Conservation (phyloP, 768 basidiomycete species). For the Leucocoprinus sp. region DNA sequence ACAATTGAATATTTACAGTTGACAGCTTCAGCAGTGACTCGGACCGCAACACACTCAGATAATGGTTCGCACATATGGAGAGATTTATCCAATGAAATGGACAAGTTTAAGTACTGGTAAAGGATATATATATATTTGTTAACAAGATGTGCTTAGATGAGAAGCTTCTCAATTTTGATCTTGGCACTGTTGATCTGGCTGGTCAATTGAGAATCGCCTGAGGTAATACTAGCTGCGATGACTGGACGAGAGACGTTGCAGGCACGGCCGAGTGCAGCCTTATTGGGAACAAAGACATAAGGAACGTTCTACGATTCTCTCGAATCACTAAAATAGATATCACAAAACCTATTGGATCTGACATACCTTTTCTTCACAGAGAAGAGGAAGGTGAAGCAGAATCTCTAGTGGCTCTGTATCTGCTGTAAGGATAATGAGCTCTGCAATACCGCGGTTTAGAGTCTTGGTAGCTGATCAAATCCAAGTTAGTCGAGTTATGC, state of each 20-base stretch:
- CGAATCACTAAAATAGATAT: too few relatives aligned
- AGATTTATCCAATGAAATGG: too few relatives aligned
- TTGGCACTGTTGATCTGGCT: constrained; percentile 88
- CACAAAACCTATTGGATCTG: too few relatives aligned
- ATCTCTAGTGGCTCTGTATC: constrained; percentile 99
- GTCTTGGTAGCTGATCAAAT: constrained; percentile 80
- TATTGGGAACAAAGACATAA: constrained; percentile 91
- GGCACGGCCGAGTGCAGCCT: constrained; percentile 92
- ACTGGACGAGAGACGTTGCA: constrained; percentile 94
- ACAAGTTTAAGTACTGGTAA: too few relatives aligned
- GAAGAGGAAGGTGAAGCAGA: constrained; percentile 88
- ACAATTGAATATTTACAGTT: too few relatives aligned
- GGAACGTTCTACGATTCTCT: constrained; percentile 69
- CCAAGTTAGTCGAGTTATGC: neutral
- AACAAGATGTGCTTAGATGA: constrained; percentile 28
- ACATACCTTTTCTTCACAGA: constrained; percentile 94
- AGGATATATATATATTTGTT: too few relatives aligned
- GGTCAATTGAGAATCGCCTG: constrained; percentile 87
- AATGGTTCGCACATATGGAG: too few relatives aligned
- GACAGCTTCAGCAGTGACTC: too few relatives aligned
- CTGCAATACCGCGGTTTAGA: constrained; percentile 94
- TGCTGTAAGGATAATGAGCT: constrained; percentile 93
- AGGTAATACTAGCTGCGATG: constrained; percentile 94
- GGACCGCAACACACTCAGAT: too few relatives aligned
- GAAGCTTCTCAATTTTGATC: constrained; percentile 66